Evolutionary conservation across 2,329 filamentous ascomycete species (phyloP), one percentile per base, ranked within the genome.

Genomic region (Sporothrix curviconia): DNA sequence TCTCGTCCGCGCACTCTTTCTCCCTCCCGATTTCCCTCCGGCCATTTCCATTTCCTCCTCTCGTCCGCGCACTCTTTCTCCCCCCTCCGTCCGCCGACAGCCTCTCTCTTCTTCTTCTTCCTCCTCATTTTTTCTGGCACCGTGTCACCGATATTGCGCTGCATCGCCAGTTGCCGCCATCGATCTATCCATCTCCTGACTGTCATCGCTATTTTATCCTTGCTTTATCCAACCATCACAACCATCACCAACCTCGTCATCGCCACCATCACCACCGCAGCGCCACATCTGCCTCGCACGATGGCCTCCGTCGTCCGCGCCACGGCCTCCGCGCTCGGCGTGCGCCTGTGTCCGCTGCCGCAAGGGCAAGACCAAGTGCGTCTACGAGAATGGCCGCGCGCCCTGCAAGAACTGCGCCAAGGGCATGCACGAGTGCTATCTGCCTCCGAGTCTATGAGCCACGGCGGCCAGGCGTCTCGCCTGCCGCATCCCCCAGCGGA

Each of bases 401-500:
- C 81, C 81, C 12, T 84, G 81, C 73, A 81, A 81, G 67, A 84
- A 84, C 70, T 84, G 81, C 70, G 78, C 79, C 49, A 84, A 84
- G 69, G 81, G 81, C 59, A 79, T 83, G 78, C 81, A 84, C 68
- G 80, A 83, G 57, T 84, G 81, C 71, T 84, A 83, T 67, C 71
- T 84, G 19, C 81, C 39, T 83, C 80, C 30, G 81, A 83, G 70
- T 80, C 76, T 60, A 78, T 81, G 74, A 76, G 78, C 62, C 80
- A 83, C 67, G 78, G 70, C 43, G 69, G 81, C 61, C 79, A 82
- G 64, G 80, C 59, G 78, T 82, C 60, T 82, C 79, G 59, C 81
- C 81, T 46, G 78, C 80, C 76, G 78, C 39, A 72, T 72, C 58
- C 73, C 75, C 55, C 76, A 78, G 66, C 76, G 80, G 53, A 71